Conservation (phyloP, 75 land plant species). For the Picea sitchensis region DNA sequence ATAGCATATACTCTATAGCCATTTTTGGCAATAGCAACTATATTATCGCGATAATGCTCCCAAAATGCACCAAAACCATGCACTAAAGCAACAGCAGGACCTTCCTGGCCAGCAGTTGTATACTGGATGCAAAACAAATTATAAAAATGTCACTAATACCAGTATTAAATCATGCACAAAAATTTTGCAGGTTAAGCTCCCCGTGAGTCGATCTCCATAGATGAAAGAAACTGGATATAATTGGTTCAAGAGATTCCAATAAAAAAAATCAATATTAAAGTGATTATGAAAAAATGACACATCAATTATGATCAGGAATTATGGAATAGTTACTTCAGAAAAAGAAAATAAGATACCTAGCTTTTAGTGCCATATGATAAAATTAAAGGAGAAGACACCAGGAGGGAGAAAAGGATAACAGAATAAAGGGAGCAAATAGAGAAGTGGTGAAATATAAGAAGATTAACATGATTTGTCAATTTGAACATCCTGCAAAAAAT, state of each 20-base stretch:
- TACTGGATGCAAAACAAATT: conserved; percentile 47
- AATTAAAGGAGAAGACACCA: not conserved
- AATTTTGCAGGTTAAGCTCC: not conserved
- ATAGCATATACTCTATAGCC: conserved; percentile 87
- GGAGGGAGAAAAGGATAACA: not conserved
- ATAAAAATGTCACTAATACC: not conserved
- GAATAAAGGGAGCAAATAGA: not conserved
- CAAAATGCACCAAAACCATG: conserved; percentile 98
- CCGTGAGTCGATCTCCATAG: not conserved
- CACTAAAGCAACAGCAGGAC: conserved; percentile 76
- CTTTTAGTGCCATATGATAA: not conserved
- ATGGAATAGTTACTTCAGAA: not conserved
- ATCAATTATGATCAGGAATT: not conserved
- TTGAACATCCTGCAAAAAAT: not conserved
- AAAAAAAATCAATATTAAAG: no score
- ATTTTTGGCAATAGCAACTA: conserved; percentile 48
- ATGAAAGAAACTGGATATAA: not conserved
- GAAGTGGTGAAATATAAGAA: conserved; percentile 3
- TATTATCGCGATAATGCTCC: conserved; percentile 88
- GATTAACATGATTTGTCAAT: not conserved
- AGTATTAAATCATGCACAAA: not conserved
- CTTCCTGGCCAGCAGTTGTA: conserved; percentile 58
- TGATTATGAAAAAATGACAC: not conserved
- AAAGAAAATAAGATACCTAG: not conserved
- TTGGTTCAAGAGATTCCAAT: no score